Evolutionary conservation across 768 basidiomycete species (phyloP).

Genomic region (Candolleomyces aberdarensis): DNA sequence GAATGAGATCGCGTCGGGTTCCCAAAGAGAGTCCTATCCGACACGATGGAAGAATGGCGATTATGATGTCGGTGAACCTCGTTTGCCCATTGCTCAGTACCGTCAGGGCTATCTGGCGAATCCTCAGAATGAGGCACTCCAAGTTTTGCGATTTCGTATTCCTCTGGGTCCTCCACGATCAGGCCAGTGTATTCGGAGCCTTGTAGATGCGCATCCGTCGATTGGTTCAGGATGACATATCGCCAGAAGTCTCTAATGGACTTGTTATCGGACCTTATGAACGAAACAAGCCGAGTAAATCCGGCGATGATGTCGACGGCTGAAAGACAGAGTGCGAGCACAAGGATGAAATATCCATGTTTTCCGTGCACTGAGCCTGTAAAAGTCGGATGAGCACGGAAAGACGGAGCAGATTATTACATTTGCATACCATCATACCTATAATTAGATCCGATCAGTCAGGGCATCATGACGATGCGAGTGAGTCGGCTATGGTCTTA

Average conservation of each 20-base stretch:
- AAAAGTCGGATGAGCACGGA: background rate
- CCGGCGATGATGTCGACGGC: conserved; percentile 51
- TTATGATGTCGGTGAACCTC: conserved; percentile 41
- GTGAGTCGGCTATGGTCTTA: conserved; percentile 37
- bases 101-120: conserved; percentile 23
- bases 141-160: conserved; percentile 47
- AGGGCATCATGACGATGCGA: conserved; percentile 12
- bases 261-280: conserved; percentile 42
- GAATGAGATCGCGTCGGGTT: conserved; percentile 47
- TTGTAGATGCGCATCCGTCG: conserved; percentile 17
- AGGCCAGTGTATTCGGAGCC: conserved; percentile 60
- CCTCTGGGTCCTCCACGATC: conserved; percentile 51
- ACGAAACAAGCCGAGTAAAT: conserved; percentile 49
- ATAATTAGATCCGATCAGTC: conserved; percentile 15
- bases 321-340: conserved; percentile 36
- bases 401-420: conserved; percentile 3
- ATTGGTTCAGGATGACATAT: conserved; percentile 50
- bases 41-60: conserved; percentile 44
- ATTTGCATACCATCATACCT: conserved; percentile 62
- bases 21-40: conserved; percentile 54
- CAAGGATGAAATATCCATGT: conserved; percentile 53
- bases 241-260: conserved; percentile 53
- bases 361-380: conserved; percentile 53
- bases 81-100: conserved; percentile 55
- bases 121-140: conserved; percentile 25